Evolutionary conservation across 2,329 filamentous ascomycete species (phyloP).

Genomic region (Ceratocystis alfenasii): DNA sequence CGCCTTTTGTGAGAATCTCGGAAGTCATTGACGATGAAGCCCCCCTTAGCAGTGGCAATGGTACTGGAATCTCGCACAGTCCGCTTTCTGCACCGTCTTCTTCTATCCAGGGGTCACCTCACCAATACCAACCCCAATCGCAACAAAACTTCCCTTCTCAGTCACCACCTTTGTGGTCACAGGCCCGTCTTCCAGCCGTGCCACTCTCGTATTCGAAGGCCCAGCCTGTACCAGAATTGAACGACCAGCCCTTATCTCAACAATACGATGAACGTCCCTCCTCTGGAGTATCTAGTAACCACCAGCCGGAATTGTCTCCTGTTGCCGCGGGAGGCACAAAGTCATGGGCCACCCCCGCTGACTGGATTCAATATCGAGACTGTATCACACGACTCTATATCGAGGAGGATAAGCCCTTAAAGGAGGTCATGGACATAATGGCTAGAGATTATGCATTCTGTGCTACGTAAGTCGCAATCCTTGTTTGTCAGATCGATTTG

Average conservation of each 20-base stretch:
- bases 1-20: slow-evolving; percentile 19
- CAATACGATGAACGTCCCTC: slow-evolving; percentile 20
- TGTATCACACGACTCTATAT: slow-evolving; percentile 21
- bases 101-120: slow-evolving; percentile 20
- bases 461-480: slow-evolving; percentile 19
- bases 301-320: slow-evolving; percentile 12
- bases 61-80: slow-evolving; percentile 10
- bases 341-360: slow-evolving; percentile 21
- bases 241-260: slow-evolving; percentile 17
- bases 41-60: background rate
- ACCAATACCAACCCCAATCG: slow-evolving; percentile 17
- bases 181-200: slow-evolving; percentile 17
- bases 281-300: slow-evolving; percentile 17
- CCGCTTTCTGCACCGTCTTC: slow-evolving; percentile 17
- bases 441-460: slow-evolving; percentile 18
- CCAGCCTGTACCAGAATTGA: background rate
- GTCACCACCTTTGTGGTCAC: slow-evolving; percentile 18
- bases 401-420: slow-evolving; percentile 21
- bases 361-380: slow-evolving; percentile 20
- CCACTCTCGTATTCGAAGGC: slow-evolving; percentile 12
- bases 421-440: slow-evolving; percentile 22
- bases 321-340: slow-evolving; percentile 8
- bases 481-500: background rate
- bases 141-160: slow-evolving; percentile 10
- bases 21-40: slow-evolving; percentile 20